Percentiles rank a stretch among this genome's conserved stretches.
Evolutionary conservation across 2,329 filamentous ascomycete genomes (phyloP).

Genomic region (Trichoderma arundinaceum): DNA sequence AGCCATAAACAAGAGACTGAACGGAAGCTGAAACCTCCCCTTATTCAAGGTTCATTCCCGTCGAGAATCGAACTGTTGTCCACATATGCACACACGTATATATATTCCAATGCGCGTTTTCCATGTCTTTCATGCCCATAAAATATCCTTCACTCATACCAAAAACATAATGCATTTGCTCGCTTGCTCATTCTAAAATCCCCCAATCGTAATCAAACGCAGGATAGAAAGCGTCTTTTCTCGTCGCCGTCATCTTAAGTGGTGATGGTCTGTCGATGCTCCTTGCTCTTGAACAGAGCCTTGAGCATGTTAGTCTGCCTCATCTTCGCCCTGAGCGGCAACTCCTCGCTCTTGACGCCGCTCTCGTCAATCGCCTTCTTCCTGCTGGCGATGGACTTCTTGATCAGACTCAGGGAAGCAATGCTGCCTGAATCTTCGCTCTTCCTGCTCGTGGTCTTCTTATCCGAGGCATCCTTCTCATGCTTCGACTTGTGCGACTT

Average conservation of each 20-base stretch:
- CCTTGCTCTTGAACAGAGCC: slow-evolving; percentile 62
- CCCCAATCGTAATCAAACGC: background rate
- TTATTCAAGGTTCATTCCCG: too few species aligned
- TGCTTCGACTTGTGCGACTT: slow-evolving; percentile 41
- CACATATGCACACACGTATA: background rate
- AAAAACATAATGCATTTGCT: background rate
- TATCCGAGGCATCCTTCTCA: slow-evolving; percentile 37
- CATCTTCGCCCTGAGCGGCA: slow-evolving; percentile 48
- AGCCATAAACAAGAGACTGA: background rate
- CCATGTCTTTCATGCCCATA: background rate
- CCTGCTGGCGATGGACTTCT: slow-evolving; percentile 41
- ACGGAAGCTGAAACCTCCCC: background rate
- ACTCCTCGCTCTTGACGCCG: slow-evolving; percentile 43
- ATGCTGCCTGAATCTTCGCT: slow-evolving; percentile 44
- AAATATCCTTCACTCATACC: background rate
- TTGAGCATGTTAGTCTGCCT: slow-evolving; percentile 63
- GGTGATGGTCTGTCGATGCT: slow-evolving; percentile 33
- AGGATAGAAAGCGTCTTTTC: background rate
- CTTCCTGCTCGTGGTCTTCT: slow-evolving; percentile 28
- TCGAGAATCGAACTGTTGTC: background rate
- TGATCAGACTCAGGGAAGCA: slow-evolving; percentile 42
- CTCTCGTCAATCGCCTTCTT: slow-evolving; percentile 47
- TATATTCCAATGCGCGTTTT: slow-evolving; percentile 5
- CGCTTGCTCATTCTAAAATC: slow-evolving; percentile 11
- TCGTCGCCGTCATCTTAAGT: background rate